These are phyloP conservation scores for Hymenoscyphus fraxineus DNA, from an alignment of 2,329 filamentous ascomycete genomes.

Conservation along the genomic window DNA sequence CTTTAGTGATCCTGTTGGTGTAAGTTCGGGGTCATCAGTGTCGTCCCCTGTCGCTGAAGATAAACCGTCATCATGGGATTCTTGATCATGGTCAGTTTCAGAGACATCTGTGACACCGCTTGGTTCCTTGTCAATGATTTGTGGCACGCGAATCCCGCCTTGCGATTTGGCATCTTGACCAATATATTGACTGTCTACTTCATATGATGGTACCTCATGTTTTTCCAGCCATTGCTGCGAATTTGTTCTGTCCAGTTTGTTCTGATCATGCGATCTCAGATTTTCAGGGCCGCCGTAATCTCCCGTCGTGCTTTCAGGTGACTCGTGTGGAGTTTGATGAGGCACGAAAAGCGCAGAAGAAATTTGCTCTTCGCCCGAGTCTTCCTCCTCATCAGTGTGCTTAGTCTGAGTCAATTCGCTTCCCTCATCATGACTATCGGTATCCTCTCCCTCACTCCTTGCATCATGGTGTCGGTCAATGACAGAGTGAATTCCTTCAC, in stretches of 20 bases:
- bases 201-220: constrained; percentile 36
- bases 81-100: constrained; percentile 16
- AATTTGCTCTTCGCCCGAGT: constrained; percentile 78
- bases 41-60: constrained; percentile 27
- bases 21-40: constrained; percentile 30
- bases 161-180: constrained; percentile 20
- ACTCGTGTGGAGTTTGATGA: constrained; percentile 56
- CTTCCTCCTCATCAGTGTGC: constrained; percentile 44
- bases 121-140: constrained; percentile 1
- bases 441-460: constrained; percentile 6
- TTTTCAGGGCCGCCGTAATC: constrained; percentile 13
- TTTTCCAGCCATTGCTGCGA: constrained; percentile 35
- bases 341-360: constrained; percentile 82
- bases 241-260: constrained; percentile 28
- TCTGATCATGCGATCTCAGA: constrained; percentile 13
- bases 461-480: constrained; percentile 5
- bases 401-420: constrained; percentile 25
- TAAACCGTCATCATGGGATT: constrained; percentile 26
- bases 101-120: neutral
- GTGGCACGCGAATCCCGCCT: constrained; percentile 3
- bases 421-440: constrained; percentile 40
- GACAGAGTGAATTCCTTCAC: constrained; percentile 10
- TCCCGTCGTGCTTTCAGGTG: constrained; percentile 35
- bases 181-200: constrained; percentile 31
- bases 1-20: constrained; percentile 33